Evolutionary conservation across 2,329 filamentous ascomycete species (phyloP).

Genomic region (Phyllosticta citribraziliensis): DNA sequence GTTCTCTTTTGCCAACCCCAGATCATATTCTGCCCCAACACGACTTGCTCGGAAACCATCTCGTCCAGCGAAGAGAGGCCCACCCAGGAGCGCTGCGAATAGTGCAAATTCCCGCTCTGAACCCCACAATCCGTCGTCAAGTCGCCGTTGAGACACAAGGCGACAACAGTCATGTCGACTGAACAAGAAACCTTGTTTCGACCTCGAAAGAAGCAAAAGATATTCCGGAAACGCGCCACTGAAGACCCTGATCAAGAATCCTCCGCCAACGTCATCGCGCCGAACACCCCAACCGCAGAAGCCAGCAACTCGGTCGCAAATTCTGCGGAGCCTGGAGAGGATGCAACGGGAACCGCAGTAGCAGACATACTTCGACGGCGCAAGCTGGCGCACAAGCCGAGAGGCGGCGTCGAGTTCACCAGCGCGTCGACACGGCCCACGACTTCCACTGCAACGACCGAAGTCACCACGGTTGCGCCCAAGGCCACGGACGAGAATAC

Average conservation of each 20-base stretch:
- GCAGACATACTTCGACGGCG: conserved; percentile 44
- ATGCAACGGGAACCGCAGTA: conserved; percentile 33
- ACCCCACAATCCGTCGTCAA: neutral
- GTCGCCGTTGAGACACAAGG: neutral
- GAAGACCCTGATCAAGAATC: conserved; percentile 17
- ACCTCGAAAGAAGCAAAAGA: conserved; percentile 41
- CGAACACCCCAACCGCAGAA: neutral
- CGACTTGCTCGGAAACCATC: too few species aligned
- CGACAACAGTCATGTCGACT: neutral
- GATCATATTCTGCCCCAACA: neutral
- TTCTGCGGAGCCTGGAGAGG: neutral
- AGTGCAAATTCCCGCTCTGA: neutral
- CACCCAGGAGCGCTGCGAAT: neutral
- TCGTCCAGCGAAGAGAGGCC: too few species aligned
- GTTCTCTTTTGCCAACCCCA: neutral
- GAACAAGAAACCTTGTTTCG: conserved; percentile 32
- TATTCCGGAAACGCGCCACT: conserved; percentile 35
- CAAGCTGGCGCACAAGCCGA: conserved; percentile 35
- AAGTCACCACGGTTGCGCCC: conserved; percentile 20
- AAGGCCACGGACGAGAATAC: conserved; percentile 19
- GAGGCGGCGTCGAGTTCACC: conserved; percentile 49
- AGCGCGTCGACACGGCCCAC: conserved; percentile 9
- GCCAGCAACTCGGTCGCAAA: neutral
- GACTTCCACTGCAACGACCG: neutral
- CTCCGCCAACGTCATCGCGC: neutral